phyloP scores from a whole-genome alignment of 768 basidiomycete genomes.

The Lentinula sp. region DNA sequence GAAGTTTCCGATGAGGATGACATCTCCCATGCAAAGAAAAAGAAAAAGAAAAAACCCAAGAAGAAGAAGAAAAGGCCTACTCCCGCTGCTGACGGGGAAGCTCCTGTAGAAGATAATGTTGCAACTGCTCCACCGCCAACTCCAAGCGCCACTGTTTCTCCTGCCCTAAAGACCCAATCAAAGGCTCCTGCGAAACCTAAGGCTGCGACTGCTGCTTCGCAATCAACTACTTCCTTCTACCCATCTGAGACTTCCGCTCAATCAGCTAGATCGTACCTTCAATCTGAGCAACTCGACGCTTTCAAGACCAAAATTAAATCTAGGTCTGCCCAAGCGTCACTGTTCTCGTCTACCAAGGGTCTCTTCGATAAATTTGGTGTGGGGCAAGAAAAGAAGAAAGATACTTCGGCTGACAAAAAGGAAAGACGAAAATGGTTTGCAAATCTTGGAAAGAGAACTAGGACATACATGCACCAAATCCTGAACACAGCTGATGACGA shows the following conservation, averaged over 20 bases:
- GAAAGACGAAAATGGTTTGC: slow-evolving; percentile 48
- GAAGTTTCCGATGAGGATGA: slow-evolving; percentile 63
- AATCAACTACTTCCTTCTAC: slow-evolving; percentile 28
- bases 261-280: slow-evolving; percentile 67
- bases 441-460: slow-evolving; percentile 54
- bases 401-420: slow-evolving; percentile 22
- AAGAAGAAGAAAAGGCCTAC: slow-evolving; percentile 53
- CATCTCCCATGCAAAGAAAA: slow-evolving; percentile 40
- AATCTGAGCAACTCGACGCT: slow-evolving; percentile 38
- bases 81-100: slow-evolving; percentile 16
- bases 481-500: slow-evolving; percentile 51
- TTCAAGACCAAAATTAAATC: slow-evolving; percentile 68
- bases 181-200: slow-evolving; percentile 13
- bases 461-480: slow-evolving; percentile 57
- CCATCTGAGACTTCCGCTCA: slow-evolving; percentile 48
- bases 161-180: slow-evolving; percentile 8
- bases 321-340: slow-evolving; percentile 50
- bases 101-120: slow-evolving; percentile 7
- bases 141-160: slow-evolving; percentile 13
- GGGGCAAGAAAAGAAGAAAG: slow-evolving; percentile 30
- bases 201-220: slow-evolving; percentile 11
- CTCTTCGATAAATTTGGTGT: slow-evolving; percentile 46
- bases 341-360: slow-evolving; percentile 36
- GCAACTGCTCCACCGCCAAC: slow-evolving; percentile 2
- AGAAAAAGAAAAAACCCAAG: slow-evolving; percentile 73